Percentiles rank a stretch among this genome's conserved stretches.
These are phyloP conservation scores for Vitis hybrid DNA, from an alignment of 177 flowering plant species.

Conservation along the genomic window DNA sequence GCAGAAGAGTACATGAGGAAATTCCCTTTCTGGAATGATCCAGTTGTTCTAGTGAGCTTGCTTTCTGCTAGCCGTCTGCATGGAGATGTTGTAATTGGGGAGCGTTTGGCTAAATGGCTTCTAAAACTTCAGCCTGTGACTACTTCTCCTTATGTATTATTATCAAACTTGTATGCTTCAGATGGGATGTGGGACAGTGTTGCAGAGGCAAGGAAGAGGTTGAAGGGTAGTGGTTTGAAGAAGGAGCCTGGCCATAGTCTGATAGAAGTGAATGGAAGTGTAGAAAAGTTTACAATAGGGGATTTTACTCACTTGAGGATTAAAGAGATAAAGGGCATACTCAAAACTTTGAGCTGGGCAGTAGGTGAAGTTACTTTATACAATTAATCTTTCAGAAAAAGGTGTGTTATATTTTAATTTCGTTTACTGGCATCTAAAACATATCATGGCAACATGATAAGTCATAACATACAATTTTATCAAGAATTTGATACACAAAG, in stretches of 20 bases:
- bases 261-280: slow-evolving; percentile 50
- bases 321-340: slow-evolving; percentile 37
- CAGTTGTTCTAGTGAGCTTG: slow-evolving; percentile 63
- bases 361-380: slow-evolving; percentile 20
- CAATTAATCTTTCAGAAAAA: background rate
- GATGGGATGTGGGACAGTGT: slow-evolving; percentile 66
- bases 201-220: slow-evolving; percentile 58
- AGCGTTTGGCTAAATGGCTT: slow-evolving; percentile 44
- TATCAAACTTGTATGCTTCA: slow-evolving; percentile 71
- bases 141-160: slow-evolving; percentile 70
- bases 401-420: too few relatives aligned
- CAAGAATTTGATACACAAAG: too few relatives aligned
- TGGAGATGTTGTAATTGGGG: slow-evolving; percentile 49
- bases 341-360: slow-evolving; percentile 37
- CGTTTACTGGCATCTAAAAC: too few relatives aligned
- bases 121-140: slow-evolving; percentile 43
- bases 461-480: too few relatives aligned
- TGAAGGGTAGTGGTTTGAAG: slow-evolving; percentile 61
- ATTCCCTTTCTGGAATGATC: slow-evolving; percentile 41
- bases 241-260: slow-evolving; percentile 69
- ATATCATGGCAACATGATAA: too few relatives aligned
- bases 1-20: slow-evolving; percentile 52
- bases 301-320: slow-evolving; percentile 50
- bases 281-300: slow-evolving; percentile 60
- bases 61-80: slow-evolving; percentile 71